Conservation (phyloP, 2,329 filamentous ascomycete species). For the Bertia moriformis region DNA sequence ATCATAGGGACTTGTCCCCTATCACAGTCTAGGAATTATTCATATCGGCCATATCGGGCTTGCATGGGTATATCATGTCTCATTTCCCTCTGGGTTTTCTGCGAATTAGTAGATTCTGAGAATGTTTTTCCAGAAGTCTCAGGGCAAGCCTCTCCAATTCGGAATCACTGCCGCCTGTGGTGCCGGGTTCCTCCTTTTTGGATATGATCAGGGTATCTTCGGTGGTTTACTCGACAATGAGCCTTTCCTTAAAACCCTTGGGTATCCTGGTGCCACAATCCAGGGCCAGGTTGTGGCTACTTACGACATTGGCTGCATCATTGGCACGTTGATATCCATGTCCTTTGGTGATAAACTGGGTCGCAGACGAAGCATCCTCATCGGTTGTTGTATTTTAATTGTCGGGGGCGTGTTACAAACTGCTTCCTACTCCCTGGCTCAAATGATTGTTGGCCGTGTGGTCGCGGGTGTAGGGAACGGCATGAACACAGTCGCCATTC, state of each 20-base stretch:
- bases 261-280: constrained; percentile 7
- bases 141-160: not conserved
- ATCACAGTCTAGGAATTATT: not conserved
- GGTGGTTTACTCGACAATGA: constrained; percentile 9
- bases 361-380: constrained; percentile 5
- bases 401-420: constrained; percentile 8
- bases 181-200: constrained; percentile 10
- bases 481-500: not conserved
- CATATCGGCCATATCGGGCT: not conserved
- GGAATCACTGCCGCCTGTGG: constrained; percentile 4
- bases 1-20: not conserved
- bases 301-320: constrained; percentile 9
- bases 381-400: constrained; percentile 6
- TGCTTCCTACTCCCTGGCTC: constrained; percentile 5
- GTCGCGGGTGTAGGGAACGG: not conserved
- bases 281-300: constrained; percentile 8
- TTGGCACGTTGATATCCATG: constrained; percentile 7
- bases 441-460: constrained; percentile 1
- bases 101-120: too few relatives aligned
- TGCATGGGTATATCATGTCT: too few relatives aligned
- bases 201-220: constrained; percentile 12
- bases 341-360: constrained; percentile 7
- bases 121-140: constrained; percentile 10
- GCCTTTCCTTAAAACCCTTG: constrained; percentile 7
- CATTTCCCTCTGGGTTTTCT: too few relatives aligned